Percentiles rank a stretch among this genome's conserved stretches.
Conservation (phyloP, 805 yeast species). For the Candida stauntonica region DNA sequence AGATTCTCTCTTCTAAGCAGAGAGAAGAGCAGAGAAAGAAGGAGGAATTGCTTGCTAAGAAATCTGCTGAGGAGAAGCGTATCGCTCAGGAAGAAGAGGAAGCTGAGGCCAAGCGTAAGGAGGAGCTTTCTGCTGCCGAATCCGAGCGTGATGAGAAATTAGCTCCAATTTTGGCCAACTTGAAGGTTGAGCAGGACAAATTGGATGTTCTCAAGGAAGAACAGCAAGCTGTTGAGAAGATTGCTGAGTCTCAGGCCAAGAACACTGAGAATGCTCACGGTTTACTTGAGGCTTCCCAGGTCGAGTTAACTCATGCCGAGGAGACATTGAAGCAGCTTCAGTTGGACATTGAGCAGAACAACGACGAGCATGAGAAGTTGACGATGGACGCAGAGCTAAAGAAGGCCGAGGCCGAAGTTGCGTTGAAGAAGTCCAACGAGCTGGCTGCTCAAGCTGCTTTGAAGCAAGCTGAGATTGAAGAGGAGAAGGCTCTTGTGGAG, state of each 20-base stretch:
- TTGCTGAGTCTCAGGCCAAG: constrained; percentile 38
- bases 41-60: constrained; percentile 27
- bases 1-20: constrained; percentile 34
- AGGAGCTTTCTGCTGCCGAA: constrained; percentile 38
- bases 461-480: constrained; percentile 35
- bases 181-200: constrained; percentile 44
- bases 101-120: constrained; percentile 43
- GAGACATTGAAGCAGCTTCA: constrained; percentile 31
- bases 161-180: constrained; percentile 51
- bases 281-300: constrained; percentile 40
- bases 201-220: constrained; percentile 47
- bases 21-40: constrained; percentile 25
- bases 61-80: constrained; percentile 27
- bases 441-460: constrained; percentile 33
- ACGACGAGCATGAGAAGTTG: constrained; percentile 29
- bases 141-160: constrained; percentile 49
- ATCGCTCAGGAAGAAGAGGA: constrained; percentile 29
- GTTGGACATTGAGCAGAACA: constrained; percentile 28
- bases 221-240: constrained; percentile 43
- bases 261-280: constrained; percentile 40
- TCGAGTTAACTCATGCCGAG: constrained; percentile 36
- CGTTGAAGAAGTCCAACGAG: constrained; percentile 33
- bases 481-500: constrained; percentile 33
- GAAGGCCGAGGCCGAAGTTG: constrained; percentile 29
- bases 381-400: constrained; percentile 30